Conservation (phyloP, 495 filamentous ascomycete genomes). For the Xylaria grammica region DNA sequence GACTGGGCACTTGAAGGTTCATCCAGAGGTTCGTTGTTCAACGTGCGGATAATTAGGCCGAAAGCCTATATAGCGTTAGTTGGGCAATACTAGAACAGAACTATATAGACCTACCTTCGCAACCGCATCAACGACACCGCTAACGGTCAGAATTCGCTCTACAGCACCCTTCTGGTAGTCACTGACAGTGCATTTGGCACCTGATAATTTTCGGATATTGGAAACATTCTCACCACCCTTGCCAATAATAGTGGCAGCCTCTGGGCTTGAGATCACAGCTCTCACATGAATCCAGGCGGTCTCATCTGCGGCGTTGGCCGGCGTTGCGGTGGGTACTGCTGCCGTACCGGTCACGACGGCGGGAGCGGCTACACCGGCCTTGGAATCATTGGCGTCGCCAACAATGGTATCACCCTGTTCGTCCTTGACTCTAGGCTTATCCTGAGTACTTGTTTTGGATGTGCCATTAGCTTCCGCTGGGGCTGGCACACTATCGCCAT, state of each 20-base stretch:
- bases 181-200: constrained; percentile 97
- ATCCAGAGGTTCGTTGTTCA: constrained; percentile 93
- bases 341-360: constrained; percentile 39
- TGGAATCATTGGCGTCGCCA: constrained; percentile 66
- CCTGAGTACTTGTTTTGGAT: constrained; percentile 48
- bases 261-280: constrained; percentile 92
- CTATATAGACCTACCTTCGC: constrained; percentile 73
- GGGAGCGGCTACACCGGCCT: constrained; percentile 46
- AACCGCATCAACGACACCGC: constrained; percentile 91
- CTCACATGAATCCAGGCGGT: constrained; percentile 96
- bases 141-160: constrained; percentile 95
- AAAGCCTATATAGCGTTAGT: constrained; percentile 71
- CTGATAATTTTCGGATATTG: constrained; percentile 86
- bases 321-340: constrained; percentile 28
- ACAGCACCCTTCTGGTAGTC: constrained; percentile 96
- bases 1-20: constrained; percentile 86
- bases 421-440: constrained; percentile 63
- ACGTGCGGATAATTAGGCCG: constrained; percentile 93
- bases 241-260: constrained; percentile 96
- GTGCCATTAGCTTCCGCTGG: constrained; percentile 51
- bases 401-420: constrained; percentile 71
- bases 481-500: constrained; percentile 39
- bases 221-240: constrained; percentile 99
- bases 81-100: constrained; percentile 31
- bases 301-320: constrained; percentile 69